Base-by-base conservation (phyloP, 2,329 filamentous ascomycete species). In the Ophiosphaerella korrae region DNA sequence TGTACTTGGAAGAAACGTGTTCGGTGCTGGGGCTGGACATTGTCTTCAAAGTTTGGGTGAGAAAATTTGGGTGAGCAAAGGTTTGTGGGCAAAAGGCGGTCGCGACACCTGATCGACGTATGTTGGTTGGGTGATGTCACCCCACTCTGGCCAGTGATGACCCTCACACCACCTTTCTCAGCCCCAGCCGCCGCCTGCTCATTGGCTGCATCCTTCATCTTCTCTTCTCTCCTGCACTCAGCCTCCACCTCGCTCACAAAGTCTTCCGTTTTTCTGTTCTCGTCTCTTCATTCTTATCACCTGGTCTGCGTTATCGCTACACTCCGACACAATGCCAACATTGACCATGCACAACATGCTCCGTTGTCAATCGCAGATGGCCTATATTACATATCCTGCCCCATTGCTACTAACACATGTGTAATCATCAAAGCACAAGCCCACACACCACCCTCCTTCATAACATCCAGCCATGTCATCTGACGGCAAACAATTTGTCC, bases 1-100 rank as follows among this genome's bases (percentile, higher is more conserved):
- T 65, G 53, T 71, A 71, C 35, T 64, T 66, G 5, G 60, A 59
- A 14, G 59, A 42, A 35, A 40, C 56, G 34, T 55, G 48, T 45
- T 63, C 60, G 14, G 53, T 43, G 7, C 45, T 40, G 40, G 54
- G 48, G 34, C 42, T 48, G 23, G 55, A 45, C 63, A 66, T 66
- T 33, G 8, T 60, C 40, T 31, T 18, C 21, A 34, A 18, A 42
- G 5, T 32, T 39, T 31, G 18, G 18, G 18, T 42, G 12, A 24
- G 11, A 14, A 34, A 21, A 13, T 12, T 16, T 16, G 12, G 21
- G 11, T 35, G 18, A 16, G 13, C 14, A 29, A 33, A 45, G 6
- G 43, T 44, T 45, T 45, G 43, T 39, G 43, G 34, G 43, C 12
- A 39, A 38, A 45, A 37, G 43, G 43, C 43, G 43, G 43, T 45